Base-by-base conservation (phyloP, 2,329 filamentous ascomycete genomes). In the Verruconis gallopava region DNA sequence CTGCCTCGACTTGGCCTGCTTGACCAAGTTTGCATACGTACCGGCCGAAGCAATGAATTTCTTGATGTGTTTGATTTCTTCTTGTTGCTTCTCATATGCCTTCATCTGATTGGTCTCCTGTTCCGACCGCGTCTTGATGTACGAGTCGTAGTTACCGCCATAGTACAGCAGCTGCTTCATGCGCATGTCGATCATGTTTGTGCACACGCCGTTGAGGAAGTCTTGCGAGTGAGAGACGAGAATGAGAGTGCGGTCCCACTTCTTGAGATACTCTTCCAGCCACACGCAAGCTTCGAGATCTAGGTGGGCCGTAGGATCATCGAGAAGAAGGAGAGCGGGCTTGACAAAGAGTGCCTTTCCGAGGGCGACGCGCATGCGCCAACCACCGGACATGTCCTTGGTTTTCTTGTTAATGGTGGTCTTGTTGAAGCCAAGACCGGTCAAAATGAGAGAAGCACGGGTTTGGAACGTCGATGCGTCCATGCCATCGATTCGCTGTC, bases 311-410 rank as follows among this genome's bases (percentile, higher is more conserved):
- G 91, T 98, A 34, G 91, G 91, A 71, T 98, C 91, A 62, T 98
- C 91, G 56, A 98, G 86, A 51, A 98, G 75, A 39, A 98, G 78
- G 44, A 98, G 74, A 14, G 86, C 91, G 25, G 93, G 91, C 75
- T 93, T 93, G 68, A 98, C 89, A 71, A 98, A 98, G 41, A 98
- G 80, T 44, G 91, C 91, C 73, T 96, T 95, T 61, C 75, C 91
- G 47, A 98, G 79, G 44, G 91, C 91, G 46, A 98, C 91, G 75
- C 93, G 85, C 91, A 98, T 98, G 73, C 89, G 80, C 91, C 91
- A 98, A 55, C 91, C 91, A 85, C 91, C 91, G 51, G 91, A 98
- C 93, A 98, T 98, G 64, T 98, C 93, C 77, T 96, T 98, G 55
- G 93, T 98, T 79, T 93, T 95, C 77, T 98, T 98, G 66, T 93